A percentile compares a stretch with the other conserved stretches of the same genome.
These are phyloP conservation scores for Alternaria solani DNA, from an alignment of 2,329 filamentous ascomycete genomes.

Conservation along the genomic window DNA sequence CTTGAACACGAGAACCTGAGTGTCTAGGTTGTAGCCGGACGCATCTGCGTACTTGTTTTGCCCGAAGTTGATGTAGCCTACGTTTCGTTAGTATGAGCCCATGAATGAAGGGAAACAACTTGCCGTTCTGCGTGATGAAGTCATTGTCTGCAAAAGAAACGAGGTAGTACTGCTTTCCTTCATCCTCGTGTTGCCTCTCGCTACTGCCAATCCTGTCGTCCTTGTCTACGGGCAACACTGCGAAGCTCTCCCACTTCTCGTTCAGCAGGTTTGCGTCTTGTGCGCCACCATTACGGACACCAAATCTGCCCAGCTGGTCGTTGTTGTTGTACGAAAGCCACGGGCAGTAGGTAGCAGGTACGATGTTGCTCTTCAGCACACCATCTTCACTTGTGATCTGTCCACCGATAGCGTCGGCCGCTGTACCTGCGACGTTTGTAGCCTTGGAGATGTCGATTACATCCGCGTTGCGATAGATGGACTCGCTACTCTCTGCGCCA, in stretches of 20 bases:
- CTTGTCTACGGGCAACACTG: slow-evolving; percentile 64
- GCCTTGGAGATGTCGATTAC: slow-evolving; percentile 70
- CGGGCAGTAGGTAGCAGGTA: slow-evolving; percentile 67
- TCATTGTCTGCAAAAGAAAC: slow-evolving; percentile 76
- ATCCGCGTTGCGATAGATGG: slow-evolving; percentile 73
- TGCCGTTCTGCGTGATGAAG: slow-evolving; percentile 75
- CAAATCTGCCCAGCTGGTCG: slow-evolving; percentile 69
- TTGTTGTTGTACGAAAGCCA: slow-evolving; percentile 76
- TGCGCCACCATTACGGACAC: slow-evolving; percentile 71
- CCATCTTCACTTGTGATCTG: slow-evolving; percentile 61
- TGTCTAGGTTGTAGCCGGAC: slow-evolving; percentile 66
- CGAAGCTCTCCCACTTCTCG: slow-evolving; percentile 79
- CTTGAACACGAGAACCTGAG: slow-evolving; percentile 70
- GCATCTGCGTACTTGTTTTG: slow-evolving; percentile 64
- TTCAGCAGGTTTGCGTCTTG: slow-evolving; percentile 69
- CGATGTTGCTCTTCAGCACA: slow-evolving; percentile 62
- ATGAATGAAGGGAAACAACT: slow-evolving; percentile 15
- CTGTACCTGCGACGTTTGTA: slow-evolving; percentile 65
- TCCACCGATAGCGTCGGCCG: slow-evolving; percentile 49
- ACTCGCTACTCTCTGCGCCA: slow-evolving; percentile 61
- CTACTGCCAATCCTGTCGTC: slow-evolving; percentile 38
- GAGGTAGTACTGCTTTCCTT: slow-evolving; percentile 71
- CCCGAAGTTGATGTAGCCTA: slow-evolving; percentile 67
- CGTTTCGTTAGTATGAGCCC: slow-evolving; percentile 3
- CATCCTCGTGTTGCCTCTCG: slow-evolving; percentile 46